Evolutionary conservation across 768 basidiomycete genomes (phyloP).

Genomic region (Leccinum arenicola): DNA sequence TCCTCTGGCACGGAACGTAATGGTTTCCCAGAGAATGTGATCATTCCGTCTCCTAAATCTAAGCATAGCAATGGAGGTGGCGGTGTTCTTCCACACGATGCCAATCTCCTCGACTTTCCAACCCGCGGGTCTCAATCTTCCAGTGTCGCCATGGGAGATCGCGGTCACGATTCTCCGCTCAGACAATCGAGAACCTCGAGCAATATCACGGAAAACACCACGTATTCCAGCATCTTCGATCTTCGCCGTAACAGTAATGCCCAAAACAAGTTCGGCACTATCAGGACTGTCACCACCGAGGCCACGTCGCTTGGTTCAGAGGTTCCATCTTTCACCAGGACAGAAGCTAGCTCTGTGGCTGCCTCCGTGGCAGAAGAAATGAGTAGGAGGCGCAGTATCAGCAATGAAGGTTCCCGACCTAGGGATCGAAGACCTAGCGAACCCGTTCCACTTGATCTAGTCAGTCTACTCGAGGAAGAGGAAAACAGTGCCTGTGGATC

Average conservation of each 20-base stretch:
- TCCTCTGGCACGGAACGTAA: constrained; percentile 33
- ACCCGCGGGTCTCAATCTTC: constrained; percentile 35
- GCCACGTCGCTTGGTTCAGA: constrained; percentile 64
- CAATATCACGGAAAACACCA: constrained; percentile 51
- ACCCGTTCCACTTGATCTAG: constrained; percentile 55
- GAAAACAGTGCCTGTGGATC: constrained; percentile 51
- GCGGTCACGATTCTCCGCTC: constrained; percentile 34
- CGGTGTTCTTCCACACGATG: constrained; percentile 7
- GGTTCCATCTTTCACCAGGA: constrained; percentile 57
- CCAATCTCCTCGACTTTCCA: constrained; percentile 31
- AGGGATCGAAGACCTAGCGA: constrained; percentile 69
- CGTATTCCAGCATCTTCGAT: constrained; percentile 66
- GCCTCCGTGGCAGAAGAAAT: constrained; percentile 45
- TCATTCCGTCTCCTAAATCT: constrained; percentile 39
- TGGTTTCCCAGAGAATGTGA: constrained; percentile 31
- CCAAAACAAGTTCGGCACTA: constrained; percentile 69
- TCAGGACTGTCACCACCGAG: constrained; percentile 81
- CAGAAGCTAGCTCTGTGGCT: constrained; percentile 61
- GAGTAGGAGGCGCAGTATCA: constrained; percentile 36
- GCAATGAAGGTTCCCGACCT: constrained; percentile 26
- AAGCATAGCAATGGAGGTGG: constrained; percentile 14
- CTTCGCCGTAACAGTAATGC: constrained; percentile 40
- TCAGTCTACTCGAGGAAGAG: constrained; percentile 70
- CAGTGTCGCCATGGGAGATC: constrained; percentile 33
- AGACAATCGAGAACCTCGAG: constrained; percentile 67